phyloP scores from a whole-genome alignment of 805 yeast genomes.

The Phaffomyces opuntiae region DNA sequence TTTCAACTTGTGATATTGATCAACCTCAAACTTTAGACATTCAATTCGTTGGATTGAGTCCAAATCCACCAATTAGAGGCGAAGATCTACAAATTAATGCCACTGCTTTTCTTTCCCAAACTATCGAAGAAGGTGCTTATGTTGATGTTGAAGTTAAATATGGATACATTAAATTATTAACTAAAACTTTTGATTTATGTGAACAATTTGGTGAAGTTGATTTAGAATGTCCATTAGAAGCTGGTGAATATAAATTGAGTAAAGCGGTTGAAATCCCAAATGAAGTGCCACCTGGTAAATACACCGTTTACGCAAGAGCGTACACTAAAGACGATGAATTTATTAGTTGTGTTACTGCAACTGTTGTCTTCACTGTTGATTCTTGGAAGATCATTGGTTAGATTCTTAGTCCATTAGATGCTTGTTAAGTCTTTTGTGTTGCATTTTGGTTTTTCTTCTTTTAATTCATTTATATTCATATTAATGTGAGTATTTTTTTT shows the following conservation, averaged over 20 bases:
- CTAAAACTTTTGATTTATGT: constrained; percentile 90
- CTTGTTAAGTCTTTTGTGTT: no score
- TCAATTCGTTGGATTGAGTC: constrained; percentile 51
- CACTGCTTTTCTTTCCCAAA: constrained; percentile 48
- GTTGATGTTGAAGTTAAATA: constrained; percentile 90
- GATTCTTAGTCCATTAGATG: neutral
- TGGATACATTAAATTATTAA: constrained; percentile 82
- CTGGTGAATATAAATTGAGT: constrained; percentile 59
- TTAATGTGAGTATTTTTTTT: no score
- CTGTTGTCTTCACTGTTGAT: constrained; percentile 40
- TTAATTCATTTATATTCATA: neutral
- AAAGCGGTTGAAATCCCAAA: constrained; percentile 79
- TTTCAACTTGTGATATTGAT: constrained; percentile 64
- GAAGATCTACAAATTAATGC: constrained; percentile 74
- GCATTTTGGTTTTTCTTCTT: neutral
- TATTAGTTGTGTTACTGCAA: constrained; percentile 77
- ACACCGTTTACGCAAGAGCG: constrained; percentile 82
- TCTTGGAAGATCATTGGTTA: constrained; percentile 19
- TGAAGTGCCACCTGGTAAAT: constrained; percentile 94
- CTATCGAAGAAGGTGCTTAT: constrained; percentile 78
- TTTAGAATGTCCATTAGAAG: constrained; percentile 71
- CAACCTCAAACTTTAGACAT: constrained; percentile 60
- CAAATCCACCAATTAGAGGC: constrained; percentile 91
- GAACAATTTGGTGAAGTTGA: constrained; percentile 81
- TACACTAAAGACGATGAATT: constrained; percentile 76